Evolutionary conservation across 2,329 filamentous ascomycete species (phyloP).

Genomic region (Coniochaeta hoffmannii): DNA sequence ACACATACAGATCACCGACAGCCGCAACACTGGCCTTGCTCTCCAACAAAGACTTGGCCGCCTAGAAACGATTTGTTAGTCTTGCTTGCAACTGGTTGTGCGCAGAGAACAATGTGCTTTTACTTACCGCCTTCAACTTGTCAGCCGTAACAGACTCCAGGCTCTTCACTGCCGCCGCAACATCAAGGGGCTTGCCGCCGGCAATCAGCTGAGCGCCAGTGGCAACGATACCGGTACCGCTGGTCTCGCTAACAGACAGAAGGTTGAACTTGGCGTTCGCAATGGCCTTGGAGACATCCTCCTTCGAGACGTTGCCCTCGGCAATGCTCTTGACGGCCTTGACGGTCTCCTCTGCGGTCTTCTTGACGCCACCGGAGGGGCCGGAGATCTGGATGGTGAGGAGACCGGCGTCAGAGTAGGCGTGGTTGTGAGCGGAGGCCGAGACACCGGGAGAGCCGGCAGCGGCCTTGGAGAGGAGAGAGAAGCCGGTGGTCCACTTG

Average conservation of each 20-base stretch:
- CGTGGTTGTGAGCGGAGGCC: slow-evolving; percentile 67
- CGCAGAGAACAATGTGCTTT: slow-evolving; percentile 2
- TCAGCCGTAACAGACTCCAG: slow-evolving; percentile 77
- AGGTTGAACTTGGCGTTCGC: slow-evolving; percentile 90
- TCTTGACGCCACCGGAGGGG: slow-evolving; percentile 62
- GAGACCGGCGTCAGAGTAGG: slow-evolving; percentile 92
- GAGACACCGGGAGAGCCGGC: slow-evolving; percentile 58
- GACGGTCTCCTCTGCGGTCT: slow-evolving; percentile 68
- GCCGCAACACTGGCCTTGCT: slow-evolving; percentile 83
- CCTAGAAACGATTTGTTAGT: slow-evolving; percentile 42
- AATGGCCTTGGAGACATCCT: slow-evolving; percentile 86
- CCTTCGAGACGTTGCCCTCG: slow-evolving; percentile 66
- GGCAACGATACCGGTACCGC: slow-evolving; percentile 69
- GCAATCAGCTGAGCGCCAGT: slow-evolving; percentile 80
- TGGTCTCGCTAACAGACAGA: slow-evolving; percentile 72
- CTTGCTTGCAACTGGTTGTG: neutral
- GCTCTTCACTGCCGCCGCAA: slow-evolving; percentile 69
- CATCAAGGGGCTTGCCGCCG: slow-evolving; percentile 74
- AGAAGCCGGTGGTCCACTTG: slow-evolving; percentile 95
- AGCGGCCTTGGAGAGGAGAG: slow-evolving; percentile 74
- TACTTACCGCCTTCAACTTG: slow-evolving; percentile 74
- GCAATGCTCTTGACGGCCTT: slow-evolving; percentile 78
- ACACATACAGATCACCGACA: slow-evolving; percentile 83
- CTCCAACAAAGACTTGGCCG: slow-evolving; percentile 79
- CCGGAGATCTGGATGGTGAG: slow-evolving; percentile 77